phyloP scores from a whole-genome alignment of 768 basidiomycete species.

The Termitomyces sp. region DNA sequence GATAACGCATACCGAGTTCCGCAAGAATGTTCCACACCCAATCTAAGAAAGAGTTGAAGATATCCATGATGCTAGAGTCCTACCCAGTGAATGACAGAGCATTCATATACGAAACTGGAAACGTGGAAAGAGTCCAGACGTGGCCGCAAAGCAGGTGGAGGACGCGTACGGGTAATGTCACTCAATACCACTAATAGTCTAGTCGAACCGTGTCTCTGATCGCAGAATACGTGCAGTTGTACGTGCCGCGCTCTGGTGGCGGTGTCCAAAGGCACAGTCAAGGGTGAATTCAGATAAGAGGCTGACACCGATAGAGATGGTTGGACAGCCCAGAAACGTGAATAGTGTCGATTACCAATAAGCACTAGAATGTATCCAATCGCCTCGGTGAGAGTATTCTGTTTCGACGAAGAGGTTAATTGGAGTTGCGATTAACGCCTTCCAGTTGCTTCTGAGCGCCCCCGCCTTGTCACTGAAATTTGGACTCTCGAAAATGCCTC shows the following conservation, averaged over 20 bases:
- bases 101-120: not conserved
- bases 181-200: no score
- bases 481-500: not conserved
- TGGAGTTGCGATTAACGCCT: no score
- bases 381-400: no score
- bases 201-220: not conserved
- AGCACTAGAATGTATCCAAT: no score
- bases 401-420: no score
- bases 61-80: slow-evolving; percentile 1
- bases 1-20: slow-evolving; percentile 68
- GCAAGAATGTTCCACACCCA: slow-evolving; percentile 98
- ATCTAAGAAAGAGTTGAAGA: slow-evolving; percentile 75
- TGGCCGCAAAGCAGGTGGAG: not conserved
- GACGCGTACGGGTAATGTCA: not conserved
- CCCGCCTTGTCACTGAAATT: not conserved
- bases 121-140: not conserved
- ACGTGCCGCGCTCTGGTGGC: no score
- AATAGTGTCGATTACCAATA: no score
- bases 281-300: not conserved
- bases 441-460: no score
- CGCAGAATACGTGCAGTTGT: not conserved
- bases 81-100: not conserved
- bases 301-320: not conserved
- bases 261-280: no score
- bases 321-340: no score